Evolutionary conservation across 2,329 filamentous ascomycete species (phyloP), one percentile per base, ranked within the genome.

Genomic region (Domatiomyces catenatus): DNA sequence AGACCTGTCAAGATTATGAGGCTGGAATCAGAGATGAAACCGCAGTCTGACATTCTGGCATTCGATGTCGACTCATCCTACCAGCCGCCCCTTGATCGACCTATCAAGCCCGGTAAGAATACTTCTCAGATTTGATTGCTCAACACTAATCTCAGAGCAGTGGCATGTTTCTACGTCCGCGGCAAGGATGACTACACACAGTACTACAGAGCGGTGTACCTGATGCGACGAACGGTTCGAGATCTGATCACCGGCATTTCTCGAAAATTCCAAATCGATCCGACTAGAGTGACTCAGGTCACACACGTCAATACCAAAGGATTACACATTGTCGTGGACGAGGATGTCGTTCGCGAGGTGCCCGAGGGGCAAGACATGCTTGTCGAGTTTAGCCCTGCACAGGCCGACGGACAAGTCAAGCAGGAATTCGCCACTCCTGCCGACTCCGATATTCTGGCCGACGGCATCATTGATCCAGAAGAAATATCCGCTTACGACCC

Each of bases 351-450:
- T 28, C 77, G 77, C 44, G 84, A 90, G 64, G 72, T 96, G 48
- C 77, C 80, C 1, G 92, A 98, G 68, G 89, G 88, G 28, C 87
- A 96, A 66, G 90, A 94, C 62, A 92, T 96, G 83, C 71, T 75
- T 39, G 76, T 77, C 43, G 79, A 83, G 59, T 77, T 82, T 52
- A 75, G 85, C 51, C 82, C 92, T 58, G 72, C 85, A 44, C 57
- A 69, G 51, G 64, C 69, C 47, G 64, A 71, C 48, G 45, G 20
- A 24, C 53, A 51, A 17, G 42, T 58, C 18, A 59, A 60, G 26
- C 53, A 56, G 19, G 56, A 58, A 50, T 52, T 54, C 26, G 47
- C 49, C 7, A 44, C 49, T 17, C 48, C 47, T 46, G 45, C 50
- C 2, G 28, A 44, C 12, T 52, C 52, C 5, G 53, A 55, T 12